phyloP scores from a whole-genome alignment of 768 basidiomycete genomes.

The Phanerochaete sordida region DNA sequence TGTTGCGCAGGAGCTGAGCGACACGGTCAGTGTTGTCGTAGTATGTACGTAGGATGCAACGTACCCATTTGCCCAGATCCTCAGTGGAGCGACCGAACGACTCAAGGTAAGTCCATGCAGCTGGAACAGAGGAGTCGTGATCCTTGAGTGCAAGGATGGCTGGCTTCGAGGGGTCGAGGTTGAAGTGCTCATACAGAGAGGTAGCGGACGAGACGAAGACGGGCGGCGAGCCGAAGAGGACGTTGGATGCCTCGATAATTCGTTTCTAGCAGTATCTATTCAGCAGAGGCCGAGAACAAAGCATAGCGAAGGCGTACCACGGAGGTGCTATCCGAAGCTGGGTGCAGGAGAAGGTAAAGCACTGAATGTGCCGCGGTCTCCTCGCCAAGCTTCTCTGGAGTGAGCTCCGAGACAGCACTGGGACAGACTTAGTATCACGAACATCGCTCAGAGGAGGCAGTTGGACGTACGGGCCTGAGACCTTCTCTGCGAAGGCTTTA shows the following conservation, averaged over 20 bases:
- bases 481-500: conserved; percentile 71
- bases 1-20: conserved; percentile 38
- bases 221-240: conserved; percentile 46
- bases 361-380: conserved; percentile 45
- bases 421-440: not conserved
- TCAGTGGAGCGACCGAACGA: not conserved
- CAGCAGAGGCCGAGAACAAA: not conserved
- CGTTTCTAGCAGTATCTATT: conserved; percentile 33
- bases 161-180: conserved; percentile 18
- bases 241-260: conserved; percentile 53
- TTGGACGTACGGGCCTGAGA: conserved; percentile 59
- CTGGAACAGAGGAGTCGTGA: conserved; percentile 43
- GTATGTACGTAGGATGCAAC: not conserved
- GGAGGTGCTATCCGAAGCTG: conserved; percentile 26
- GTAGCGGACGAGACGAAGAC: conserved; percentile 39
- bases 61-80: conserved; percentile 19
- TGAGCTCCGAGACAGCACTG: conserved; percentile 39
- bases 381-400: conserved; percentile 39
- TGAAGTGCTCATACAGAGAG: conserved; percentile 31
- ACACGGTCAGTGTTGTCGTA: not conserved
- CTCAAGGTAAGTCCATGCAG: conserved; percentile 37
- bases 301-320: conserved; percentile 25
- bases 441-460: too few species aligned
- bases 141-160: conserved; percentile 69
- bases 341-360: conserved; percentile 57